Evolutionary conservation across 1,284 basidiomycete species (phyloP).

Genomic region (Trametes hirsuta): DNA sequence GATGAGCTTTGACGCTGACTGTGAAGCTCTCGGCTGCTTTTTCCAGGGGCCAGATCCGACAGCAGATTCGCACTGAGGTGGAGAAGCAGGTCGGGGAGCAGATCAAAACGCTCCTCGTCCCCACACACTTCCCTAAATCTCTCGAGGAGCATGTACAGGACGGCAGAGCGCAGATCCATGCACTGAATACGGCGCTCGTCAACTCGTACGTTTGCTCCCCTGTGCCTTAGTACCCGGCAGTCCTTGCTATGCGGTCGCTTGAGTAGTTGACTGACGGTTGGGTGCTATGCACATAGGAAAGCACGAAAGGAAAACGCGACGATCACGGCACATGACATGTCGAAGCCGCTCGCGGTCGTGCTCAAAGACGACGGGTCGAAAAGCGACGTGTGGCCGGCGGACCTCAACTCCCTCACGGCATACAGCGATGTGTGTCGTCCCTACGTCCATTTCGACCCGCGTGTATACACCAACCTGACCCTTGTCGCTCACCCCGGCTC

Average conservation of each 20-base stretch:
- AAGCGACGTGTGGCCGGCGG: conserved; percentile 51
- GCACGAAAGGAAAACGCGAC: conserved; percentile 52
- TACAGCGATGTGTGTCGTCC: conserved; percentile 49
- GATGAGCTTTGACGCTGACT: background rate
- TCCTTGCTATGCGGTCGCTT: background rate
- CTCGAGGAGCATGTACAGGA: conserved; percentile 48
- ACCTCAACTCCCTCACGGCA: conserved; percentile 50
- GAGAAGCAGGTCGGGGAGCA: conserved; percentile 45
- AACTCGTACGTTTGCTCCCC: conserved; percentile 52
- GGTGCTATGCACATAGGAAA: conserved; percentile 38
- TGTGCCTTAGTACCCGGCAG: conserved; percentile 31
- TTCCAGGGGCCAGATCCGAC: conserved; percentile 40
- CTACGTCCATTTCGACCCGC: too few species aligned
- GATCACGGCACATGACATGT: conserved; percentile 40
- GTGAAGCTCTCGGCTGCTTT: background rate
- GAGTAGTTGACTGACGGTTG: background rate
- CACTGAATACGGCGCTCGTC: conserved; percentile 45
- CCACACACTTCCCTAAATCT: conserved; percentile 48
- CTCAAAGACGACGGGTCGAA: conserved; percentile 49
- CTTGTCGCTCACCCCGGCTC: too few species aligned
- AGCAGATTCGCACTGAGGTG: conserved; percentile 43
- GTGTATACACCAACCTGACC: too few species aligned
- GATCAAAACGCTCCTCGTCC: conserved; percentile 42
- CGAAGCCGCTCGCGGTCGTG: conserved; percentile 49
- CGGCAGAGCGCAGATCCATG: conserved; percentile 44